Conservation (phyloP, 73 alveolate genomes). For the Diophrys appendiculata region DNA sequence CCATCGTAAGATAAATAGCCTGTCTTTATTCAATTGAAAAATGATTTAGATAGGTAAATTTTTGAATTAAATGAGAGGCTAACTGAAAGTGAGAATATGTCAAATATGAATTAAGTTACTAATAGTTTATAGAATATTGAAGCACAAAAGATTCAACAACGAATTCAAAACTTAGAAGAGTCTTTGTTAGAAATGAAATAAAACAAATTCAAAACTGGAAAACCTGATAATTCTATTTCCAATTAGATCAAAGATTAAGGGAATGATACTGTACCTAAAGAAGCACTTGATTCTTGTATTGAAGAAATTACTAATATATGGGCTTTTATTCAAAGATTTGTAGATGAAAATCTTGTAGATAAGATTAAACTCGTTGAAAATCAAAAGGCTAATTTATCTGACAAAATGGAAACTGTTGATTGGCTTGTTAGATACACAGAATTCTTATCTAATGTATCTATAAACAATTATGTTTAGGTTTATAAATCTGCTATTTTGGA, state of each 20-base stretch:
- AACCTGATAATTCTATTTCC: background rate
- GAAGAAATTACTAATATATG: constrained; percentile 25
- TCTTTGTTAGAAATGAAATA: background rate
- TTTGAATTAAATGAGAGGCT: too few relatives aligned
- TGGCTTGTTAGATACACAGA: constrained; percentile 68
- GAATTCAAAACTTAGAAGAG: background rate
- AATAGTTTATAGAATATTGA: background rate
- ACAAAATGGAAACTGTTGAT: constrained; percentile 54
- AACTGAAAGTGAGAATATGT: too few relatives aligned
- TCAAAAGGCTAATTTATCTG: constrained; percentile 9
- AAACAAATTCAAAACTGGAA: background rate
- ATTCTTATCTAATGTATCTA: constrained; percentile 41
- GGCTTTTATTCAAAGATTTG: constrained; percentile 51
- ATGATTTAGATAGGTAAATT: too few relatives aligned
- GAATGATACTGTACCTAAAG: background rate
- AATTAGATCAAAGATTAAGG: too few relatives aligned
- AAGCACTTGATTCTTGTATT: background rate
- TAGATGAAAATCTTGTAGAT: constrained; percentile 52
- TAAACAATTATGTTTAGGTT: constrained; percentile 7
- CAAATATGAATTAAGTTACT: background rate
- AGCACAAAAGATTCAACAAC: background rate
- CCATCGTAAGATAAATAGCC: too few relatives aligned
- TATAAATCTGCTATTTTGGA: background rate
- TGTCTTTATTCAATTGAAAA: too few relatives aligned
- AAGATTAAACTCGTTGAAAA: constrained; percentile 31